Conservation (phyloP, 2,329 filamentous ascomycete genomes). For the Xylaria sp. region DNA sequence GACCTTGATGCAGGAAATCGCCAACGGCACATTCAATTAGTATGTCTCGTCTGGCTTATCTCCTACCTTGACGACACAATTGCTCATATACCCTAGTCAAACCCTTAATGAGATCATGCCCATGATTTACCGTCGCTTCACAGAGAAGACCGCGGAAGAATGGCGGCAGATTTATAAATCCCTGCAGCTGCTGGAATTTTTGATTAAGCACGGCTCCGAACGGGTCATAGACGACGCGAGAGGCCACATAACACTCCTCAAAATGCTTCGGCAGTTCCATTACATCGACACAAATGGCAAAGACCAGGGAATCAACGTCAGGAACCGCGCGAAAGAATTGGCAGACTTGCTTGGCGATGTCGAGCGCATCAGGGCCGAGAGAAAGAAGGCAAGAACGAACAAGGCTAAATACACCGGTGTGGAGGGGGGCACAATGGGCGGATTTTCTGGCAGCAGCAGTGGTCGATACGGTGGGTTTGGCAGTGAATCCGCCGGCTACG, state of each 20-base stretch:
- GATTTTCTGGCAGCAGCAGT: constrained; percentile 63
- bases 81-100: constrained; percentile 68
- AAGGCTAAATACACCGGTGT: constrained; percentile 96
- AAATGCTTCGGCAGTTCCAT: constrained; percentile 99
- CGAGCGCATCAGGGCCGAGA: constrained; percentile 81
- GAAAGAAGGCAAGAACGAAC: constrained; percentile 90
- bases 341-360: constrained; percentile 93
- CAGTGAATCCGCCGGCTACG: constrained; percentile 81
- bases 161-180: constrained; percentile 99
- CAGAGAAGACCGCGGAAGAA: constrained; percentile 96
- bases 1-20: constrained; percentile 95
- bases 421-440: constrained; percentile 77
- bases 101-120: constrained; percentile 99
- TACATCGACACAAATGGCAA: constrained; percentile 97
- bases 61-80: background rate
- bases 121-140: constrained; percentile 99
- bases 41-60: constrained; percentile 59
- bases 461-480: constrained; percentile 89
- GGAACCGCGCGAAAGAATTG: constrained; percentile 95
- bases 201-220: constrained; percentile 98
- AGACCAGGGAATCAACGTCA: constrained; percentile 97
- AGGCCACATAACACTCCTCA: constrained; percentile 91
- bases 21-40: constrained; percentile 98
- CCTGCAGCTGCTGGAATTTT: constrained; percentile 93
- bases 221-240: constrained; percentile 96